Evolutionary conservation across 1,139 yeast genomes (phyloP).

Genomic region (Blastobotrys capitulatus): DNA sequence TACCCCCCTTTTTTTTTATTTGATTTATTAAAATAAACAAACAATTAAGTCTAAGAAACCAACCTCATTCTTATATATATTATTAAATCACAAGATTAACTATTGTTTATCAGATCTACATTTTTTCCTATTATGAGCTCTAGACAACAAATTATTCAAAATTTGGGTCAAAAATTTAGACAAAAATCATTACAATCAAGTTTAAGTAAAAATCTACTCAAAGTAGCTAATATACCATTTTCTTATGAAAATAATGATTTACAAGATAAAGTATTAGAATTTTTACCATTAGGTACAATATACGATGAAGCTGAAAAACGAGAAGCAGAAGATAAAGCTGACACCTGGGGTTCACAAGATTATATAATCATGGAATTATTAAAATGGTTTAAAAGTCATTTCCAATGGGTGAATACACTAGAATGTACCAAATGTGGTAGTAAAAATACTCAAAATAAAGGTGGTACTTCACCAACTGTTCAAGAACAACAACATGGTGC

Average conservation of each 20-base stretch:
- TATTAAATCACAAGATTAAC: too few relatives aligned
- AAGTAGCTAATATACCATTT: slow-evolving; percentile 24
- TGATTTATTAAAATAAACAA: too few relatives aligned
- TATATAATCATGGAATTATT: slow-evolving; percentile 61
- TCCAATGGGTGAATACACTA: slow-evolving; percentile 77
- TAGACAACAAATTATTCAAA: neutral
- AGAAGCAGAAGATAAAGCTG: slow-evolving; percentile 26
- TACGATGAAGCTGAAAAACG: slow-evolving; percentile 38
- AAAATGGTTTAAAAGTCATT: slow-evolving; percentile 69
- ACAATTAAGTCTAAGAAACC: too few relatives aligned
- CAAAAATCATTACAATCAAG: neutral
- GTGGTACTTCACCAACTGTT: slow-evolving; percentile 36
- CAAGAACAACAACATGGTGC: slow-evolving; percentile 46
- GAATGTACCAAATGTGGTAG: slow-evolving; percentile 52
- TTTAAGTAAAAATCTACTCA: neutral
- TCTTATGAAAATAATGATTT: slow-evolving; percentile 34
- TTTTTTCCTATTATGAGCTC: too few relatives aligned
- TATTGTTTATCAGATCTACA: too few relatives aligned
- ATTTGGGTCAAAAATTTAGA: neutral
- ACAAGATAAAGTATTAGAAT: slow-evolving; percentile 38
- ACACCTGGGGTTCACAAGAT: slow-evolving; percentile 54
- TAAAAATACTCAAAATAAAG: slow-evolving; percentile 32
- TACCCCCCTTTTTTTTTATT: too few relatives aligned
- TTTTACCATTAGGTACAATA: slow-evolving; percentile 35
- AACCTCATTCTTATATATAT: too few relatives aligned